Percentiles rank a stretch among this genome's conserved stretches.
phyloP scores from a whole-genome alignment of 805 yeast species.

The Kuraishia floccosa region DNA sequence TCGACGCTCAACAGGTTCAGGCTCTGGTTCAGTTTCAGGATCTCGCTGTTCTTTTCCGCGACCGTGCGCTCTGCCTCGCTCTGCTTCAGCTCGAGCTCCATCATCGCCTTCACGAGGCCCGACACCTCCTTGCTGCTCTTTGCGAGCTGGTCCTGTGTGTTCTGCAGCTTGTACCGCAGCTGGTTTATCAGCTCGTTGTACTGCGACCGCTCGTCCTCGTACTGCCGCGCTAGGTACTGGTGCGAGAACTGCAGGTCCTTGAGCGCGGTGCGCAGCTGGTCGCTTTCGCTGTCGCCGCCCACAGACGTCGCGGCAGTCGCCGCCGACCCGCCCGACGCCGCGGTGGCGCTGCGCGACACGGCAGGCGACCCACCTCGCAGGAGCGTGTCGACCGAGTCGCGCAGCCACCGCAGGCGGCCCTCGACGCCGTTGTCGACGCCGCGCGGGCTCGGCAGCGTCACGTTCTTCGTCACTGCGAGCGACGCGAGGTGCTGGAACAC shows the following conservation, averaged over 20 bases:
- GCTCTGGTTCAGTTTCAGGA: slow-evolving; percentile 30
- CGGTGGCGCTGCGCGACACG: slow-evolving; percentile 28
- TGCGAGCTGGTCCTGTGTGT: slow-evolving; percentile 40
- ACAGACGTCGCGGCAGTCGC: no score
- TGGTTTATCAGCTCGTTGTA: slow-evolving; percentile 41
- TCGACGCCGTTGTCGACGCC: slow-evolving; percentile 10
- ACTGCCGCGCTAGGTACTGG: slow-evolving; percentile 55
- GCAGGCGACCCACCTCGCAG: no score
- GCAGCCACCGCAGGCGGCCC: slow-evolving; percentile 12
- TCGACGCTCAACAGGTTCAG: slow-evolving; percentile 32
- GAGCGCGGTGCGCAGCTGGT: slow-evolving; percentile 34
- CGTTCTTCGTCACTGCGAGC: slow-evolving; percentile 28
- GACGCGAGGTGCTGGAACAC: slow-evolving; percentile 35
- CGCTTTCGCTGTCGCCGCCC: slow-evolving; percentile 3
- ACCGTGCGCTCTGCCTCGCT: slow-evolving; percentile 17
- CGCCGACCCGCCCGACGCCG: slow-evolving; percentile 34
- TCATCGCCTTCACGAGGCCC: slow-evolving; percentile 21
- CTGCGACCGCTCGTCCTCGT: slow-evolving; percentile 50
- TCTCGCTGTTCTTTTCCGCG: slow-evolving; percentile 25
- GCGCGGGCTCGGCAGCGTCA: slow-evolving; percentile 24
- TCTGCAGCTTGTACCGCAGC: slow-evolving; percentile 35
- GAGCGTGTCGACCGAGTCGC: no score
- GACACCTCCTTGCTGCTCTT: slow-evolving; percentile 23
- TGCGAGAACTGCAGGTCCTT: slow-evolving; percentile 64
- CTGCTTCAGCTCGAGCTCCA: slow-evolving; percentile 23